A percentile compares a stretch with the other conserved stretches of the same genome.
Conservation (phyloP, 1,284 basidiomycete genomes). For the Rhizopogon parksii region DNA sequence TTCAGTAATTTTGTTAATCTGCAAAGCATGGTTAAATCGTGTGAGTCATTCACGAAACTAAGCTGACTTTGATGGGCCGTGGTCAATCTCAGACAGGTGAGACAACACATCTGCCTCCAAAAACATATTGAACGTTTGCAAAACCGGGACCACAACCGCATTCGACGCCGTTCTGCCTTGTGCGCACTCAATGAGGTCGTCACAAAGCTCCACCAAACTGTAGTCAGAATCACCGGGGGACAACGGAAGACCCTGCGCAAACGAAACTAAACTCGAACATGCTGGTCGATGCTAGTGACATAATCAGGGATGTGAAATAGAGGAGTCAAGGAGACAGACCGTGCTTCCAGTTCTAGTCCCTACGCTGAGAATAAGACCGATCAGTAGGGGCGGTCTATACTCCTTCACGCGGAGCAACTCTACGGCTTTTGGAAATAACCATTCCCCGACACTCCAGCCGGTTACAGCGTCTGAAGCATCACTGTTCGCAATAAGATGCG, state of each 20-base stretch:
- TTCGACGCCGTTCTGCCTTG: slow-evolving; percentile 56
- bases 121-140: slow-evolving; percentile 69
- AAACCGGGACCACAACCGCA: slow-evolving; percentile 65
- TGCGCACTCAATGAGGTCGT: slow-evolving; percentile 50
- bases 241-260: slow-evolving; percentile 47
- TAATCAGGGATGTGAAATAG: slow-evolving; percentile 11
- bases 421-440: slow-evolving; percentile 68
- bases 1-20: slow-evolving; percentile 40
- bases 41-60: slow-evolving; percentile 16
- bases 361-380: slow-evolving; percentile 70
- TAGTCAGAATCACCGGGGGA: slow-evolving; percentile 30
- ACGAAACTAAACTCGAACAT: slow-evolving; percentile 52
- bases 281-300: slow-evolving; percentile 61
- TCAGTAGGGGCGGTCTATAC: slow-evolving; percentile 60
- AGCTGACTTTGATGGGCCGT: slow-evolving; percentile 46
- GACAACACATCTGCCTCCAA: slow-evolving; percentile 58
- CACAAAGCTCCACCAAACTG: slow-evolving; percentile 41
- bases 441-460: slow-evolving; percentile 63
- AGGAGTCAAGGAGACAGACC: slow-evolving; percentile 39
- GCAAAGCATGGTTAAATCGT: slow-evolving; percentile 14
- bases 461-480: slow-evolving; percentile 30
- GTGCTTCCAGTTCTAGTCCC: slow-evolving; percentile 78
- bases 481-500: slow-evolving; percentile 11
- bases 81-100: slow-evolving; percentile 35
- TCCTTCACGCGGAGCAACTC: slow-evolving; percentile 55